Base-by-base conservation (phyloP, 768 basidiomycete genomes). In the Suillus clintonianus region DNA sequence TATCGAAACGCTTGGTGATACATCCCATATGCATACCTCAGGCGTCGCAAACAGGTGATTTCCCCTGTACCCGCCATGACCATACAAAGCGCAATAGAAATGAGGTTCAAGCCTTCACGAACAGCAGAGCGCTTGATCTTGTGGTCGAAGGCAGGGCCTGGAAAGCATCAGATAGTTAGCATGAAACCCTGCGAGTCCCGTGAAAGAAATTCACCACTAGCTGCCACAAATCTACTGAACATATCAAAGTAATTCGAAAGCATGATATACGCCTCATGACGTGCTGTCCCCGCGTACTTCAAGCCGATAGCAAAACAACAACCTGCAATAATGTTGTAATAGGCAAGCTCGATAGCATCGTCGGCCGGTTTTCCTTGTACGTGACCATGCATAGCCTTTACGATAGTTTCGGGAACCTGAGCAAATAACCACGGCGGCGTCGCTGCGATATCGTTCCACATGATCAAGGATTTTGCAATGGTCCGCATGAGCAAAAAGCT, bases 1-100 rank as follows among this genome's bases (percentile, higher is more conserved):
- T 96, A 99, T 67, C 90, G 87, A 80, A 89, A 87, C 17, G 82
- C 82, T 51, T 86, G 86, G 66, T 86, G 85, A 70, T 89, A 88
- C 83, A 94, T 89, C 30, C 95, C 97, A 71, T 94, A 98, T 9
- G 92, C 88, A 74, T 93, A 91, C 22, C 97, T 86, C 14, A 99
- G 82, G 24, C 95, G 85, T 22, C 94, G 86, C 19, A 99, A 80
- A 68, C 92, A 94, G 61, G 90, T 91, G 57, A 98, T 86, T 74
- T 99, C 95, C 4, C 97, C 97, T 0, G 95, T 97, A 11, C 97
- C 97, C 2, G 97, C 95, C 94, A 99, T 97, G 48, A 99, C 91
- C 85, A 97, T 91, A 71, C 92, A 89, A 37, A 97, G 78, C 1
- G 95, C 83, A 41, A 97, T 83, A 0, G 93, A 91, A 61, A 99